A percentile compares a stretch with the other conserved stretches of the same genome.
These are phyloP conservation scores for Corylus avellana DNA, from an alignment of 306 rosid species.

Conservation along the genomic window DNA sequence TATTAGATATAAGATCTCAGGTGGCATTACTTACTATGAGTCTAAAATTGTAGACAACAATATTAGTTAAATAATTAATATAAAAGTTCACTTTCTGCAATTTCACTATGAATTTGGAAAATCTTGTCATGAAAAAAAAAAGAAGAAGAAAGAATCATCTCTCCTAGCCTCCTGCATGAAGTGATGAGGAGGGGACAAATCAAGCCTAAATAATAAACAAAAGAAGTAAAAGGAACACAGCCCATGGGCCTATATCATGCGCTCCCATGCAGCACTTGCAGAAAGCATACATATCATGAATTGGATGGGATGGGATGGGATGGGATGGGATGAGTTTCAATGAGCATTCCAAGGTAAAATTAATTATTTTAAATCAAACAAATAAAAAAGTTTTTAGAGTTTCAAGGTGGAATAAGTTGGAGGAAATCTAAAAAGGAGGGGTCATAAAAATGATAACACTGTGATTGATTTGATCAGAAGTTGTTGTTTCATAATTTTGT, in stretches of 20 bases:
- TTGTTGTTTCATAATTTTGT: neutral
- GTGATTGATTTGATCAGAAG: neutral
- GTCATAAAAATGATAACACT: neutral
- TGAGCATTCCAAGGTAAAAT: slow-evolving; percentile 7
- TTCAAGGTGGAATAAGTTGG: slow-evolving; percentile 15
- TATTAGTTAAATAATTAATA: too few relatives aligned
- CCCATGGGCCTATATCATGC: slow-evolving; percentile 14
- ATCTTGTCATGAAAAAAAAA: neutral
- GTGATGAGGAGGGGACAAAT: neutral
- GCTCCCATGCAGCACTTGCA: slow-evolving; percentile 9
- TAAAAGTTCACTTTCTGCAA: too few relatives aligned
- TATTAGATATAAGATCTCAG: too few relatives aligned
- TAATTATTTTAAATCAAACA: neutral
- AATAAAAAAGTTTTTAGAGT: neutral
- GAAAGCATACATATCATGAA: neutral
- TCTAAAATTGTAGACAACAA: too few relatives aligned
- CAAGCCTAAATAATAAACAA: neutral
- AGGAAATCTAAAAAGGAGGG: neutral
- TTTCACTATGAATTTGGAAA: too few relatives aligned
- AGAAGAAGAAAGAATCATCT: neutral
- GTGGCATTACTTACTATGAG: too few relatives aligned
- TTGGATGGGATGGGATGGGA: neutral
- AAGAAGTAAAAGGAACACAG: neutral
- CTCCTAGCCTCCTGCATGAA: neutral
- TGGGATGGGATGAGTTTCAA: neutral